phyloP scores from a whole-genome alignment of 371 early-diverging fungal species.

The Globomyces sp. region DNA sequence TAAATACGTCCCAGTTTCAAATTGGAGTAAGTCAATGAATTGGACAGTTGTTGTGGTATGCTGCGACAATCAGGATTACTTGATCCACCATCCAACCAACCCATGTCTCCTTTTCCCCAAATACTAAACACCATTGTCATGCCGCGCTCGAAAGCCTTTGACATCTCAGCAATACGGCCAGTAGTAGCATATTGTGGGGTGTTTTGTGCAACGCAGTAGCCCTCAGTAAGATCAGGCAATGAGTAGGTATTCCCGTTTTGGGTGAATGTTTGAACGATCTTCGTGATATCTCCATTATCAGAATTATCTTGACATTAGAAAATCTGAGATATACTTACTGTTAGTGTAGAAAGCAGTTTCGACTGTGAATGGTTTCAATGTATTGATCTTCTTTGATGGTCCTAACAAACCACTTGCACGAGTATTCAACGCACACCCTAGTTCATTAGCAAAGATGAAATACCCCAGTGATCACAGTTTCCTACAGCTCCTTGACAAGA shows the following conservation, averaged over 20 bases:
- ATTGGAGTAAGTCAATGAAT: no score
- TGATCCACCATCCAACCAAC: constrained; percentile 32
- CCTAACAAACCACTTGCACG: not conserved
- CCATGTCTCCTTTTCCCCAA: constrained; percentile 29
- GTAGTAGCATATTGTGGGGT: constrained; percentile 20
- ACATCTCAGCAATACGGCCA: constrained; percentile 21
- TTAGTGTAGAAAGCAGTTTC: constrained; percentile 22
- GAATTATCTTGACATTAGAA: not conserved
- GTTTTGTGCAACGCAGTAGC: not conserved
- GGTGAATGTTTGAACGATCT: constrained; percentile 17
- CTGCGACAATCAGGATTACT: constrained; percentile 2
- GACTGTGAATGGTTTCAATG: constrained; percentile 26
- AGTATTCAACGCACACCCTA: constrained; percentile 9
- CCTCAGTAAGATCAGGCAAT: not conserved
- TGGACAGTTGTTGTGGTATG: not conserved
- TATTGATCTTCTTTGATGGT: constrained; percentile 11
- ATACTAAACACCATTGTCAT: constrained; percentile 31
- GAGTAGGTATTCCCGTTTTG: constrained; percentile 11
- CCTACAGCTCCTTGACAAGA: constrained; percentile 19
- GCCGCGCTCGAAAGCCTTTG: constrained; percentile 21
- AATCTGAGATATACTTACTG: not conserved
- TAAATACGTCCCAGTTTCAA: no score
- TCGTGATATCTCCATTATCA: constrained; percentile 16
- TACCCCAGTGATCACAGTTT: constrained; percentile 22
- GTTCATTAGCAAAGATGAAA: no score